Percentiles rank a stretch among this genome's conserved stretches.
Conservation (phyloP, 176 grass and related monocot species). For the Hordeum vulgare region DNA sequence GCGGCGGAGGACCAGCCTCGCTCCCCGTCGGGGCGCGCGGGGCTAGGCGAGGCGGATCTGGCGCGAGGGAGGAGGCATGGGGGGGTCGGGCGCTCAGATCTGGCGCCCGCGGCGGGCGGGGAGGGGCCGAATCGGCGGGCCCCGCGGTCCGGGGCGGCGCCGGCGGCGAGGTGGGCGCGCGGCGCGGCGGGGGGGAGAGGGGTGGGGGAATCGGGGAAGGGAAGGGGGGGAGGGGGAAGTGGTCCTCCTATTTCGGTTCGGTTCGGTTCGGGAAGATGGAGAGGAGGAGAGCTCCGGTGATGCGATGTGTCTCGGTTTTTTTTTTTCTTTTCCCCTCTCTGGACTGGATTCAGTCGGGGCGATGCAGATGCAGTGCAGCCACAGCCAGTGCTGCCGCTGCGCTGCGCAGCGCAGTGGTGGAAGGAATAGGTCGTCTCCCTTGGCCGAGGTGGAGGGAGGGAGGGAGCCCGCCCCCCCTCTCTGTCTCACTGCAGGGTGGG, state of each 20-base stretch:
- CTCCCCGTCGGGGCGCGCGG: not conserved
- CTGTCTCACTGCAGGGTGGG: not conserved
- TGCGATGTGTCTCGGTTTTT: not conserved
- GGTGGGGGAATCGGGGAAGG: not conserved
- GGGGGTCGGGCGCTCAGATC: constrained; percentile 6
- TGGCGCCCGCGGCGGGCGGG: not conserved
- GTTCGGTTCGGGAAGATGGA: not conserved
- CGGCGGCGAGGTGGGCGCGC: not conserved
- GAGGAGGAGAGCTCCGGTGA: not conserved
- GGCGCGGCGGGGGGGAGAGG: not conserved
- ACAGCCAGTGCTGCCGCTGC: not conserved
- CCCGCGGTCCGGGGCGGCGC: not conserved
- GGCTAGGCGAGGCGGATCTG: constrained; percentile 19
- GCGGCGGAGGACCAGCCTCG: not conserved
- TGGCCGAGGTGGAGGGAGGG: not conserved
- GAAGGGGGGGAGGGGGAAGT: not conserved
- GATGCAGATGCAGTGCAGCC: not conserved
- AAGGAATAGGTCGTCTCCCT: not conserved
- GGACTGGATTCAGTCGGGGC: not conserved
- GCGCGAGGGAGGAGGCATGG: constrained; percentile 19
- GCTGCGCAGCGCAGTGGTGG: not conserved
- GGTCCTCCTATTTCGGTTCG: constrained; percentile 34
- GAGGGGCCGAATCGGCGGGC: too few relatives aligned
- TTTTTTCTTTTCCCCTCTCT: not conserved
- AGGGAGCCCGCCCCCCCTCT: not conserved